Percentiles rank a stretch among this genome's conserved stretches.
Evolutionary conservation across 306 rosid species (phyloP).

Genomic region (Chamaecrista fasciculata): DNA sequence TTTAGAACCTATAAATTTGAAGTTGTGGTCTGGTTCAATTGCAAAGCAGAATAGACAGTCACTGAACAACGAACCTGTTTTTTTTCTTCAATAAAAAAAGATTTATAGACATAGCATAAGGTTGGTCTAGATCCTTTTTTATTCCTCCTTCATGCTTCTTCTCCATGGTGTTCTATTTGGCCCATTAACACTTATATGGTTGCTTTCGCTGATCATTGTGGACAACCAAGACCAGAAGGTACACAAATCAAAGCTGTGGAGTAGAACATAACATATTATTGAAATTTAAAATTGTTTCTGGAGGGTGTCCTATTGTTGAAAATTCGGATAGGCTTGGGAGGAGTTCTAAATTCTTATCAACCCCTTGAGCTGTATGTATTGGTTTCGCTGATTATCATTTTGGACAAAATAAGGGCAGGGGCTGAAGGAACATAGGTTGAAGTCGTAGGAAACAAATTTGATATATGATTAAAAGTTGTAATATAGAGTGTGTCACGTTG

Average conservation of each 20-base stretch:
- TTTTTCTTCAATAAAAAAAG: neutral
- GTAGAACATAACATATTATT: neutral
- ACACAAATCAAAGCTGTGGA: neutral
- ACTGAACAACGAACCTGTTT: neutral
- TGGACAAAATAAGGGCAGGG: neutral
- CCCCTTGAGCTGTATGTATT: neutral
- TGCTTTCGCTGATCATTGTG: neutral
- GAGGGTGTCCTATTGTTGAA: neutral
- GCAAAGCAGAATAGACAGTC: neutral
- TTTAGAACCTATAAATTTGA: neutral
- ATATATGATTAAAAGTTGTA: neutral
- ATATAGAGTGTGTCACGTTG: neutral
- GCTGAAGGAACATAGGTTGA: neutral
- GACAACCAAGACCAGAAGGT: neutral
- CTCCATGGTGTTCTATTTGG: neutral
- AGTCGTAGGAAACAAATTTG: neutral
- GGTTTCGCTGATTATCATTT: neutral
- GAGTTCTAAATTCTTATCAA: neutral
- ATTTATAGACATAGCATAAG: neutral
- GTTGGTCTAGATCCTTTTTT: neutral
- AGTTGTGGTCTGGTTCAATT: constrained; percentile 15
- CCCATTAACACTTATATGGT: neutral
- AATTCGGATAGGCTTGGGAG: neutral
- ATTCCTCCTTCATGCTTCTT: neutral
- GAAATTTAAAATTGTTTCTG: neutral